phyloP scores from a whole-genome alignment of 1,139 yeast genomes.

The Scheffersomyces quercinus region DNA sequence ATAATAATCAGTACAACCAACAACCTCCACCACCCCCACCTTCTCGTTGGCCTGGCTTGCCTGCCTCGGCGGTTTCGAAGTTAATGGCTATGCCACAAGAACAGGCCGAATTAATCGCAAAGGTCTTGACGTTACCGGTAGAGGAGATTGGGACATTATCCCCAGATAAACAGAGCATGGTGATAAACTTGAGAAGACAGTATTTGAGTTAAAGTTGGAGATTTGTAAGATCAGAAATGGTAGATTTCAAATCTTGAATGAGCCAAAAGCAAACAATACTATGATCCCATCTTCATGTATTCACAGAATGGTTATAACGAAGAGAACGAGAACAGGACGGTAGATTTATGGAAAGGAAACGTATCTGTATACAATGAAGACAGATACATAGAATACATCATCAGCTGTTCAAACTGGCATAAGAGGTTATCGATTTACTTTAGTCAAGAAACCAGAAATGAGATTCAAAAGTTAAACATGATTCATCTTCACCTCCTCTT shows the following conservation, averaged over 20 bases:
- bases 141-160: constrained; percentile 59
- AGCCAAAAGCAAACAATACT: too few species aligned
- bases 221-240: constrained; percentile 5
- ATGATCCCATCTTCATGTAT: too few species aligned
- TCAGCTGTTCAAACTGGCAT: too few species aligned
- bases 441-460: too few species aligned
- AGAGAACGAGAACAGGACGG: too few species aligned
- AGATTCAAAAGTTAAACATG: too few species aligned
- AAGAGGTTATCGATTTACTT: too few species aligned
- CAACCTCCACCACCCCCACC: constrained; percentile 10
- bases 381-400: too few species aligned
- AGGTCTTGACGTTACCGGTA: constrained; percentile 58
- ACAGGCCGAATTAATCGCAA: constrained; percentile 66
- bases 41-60: constrained; percentile 49
- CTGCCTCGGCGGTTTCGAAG: constrained; percentile 49
- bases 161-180: constrained; percentile 60
- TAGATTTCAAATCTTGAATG: background rate
- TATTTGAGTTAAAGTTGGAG: constrained; percentile 34
- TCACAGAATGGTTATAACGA: constrained; percentile 5
- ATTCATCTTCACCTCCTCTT: too few species aligned
- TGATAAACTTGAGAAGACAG: constrained; percentile 57
- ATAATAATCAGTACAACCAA: background rate
- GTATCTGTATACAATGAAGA: too few species aligned
- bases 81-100: constrained; percentile 49
- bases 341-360: too few species aligned